These are phyloP conservation scores for Aspergillus pseudoglaucus DNA, from an alignment of 2,329 filamentous ascomycete species.

Conservation along the genomic window DNA sequence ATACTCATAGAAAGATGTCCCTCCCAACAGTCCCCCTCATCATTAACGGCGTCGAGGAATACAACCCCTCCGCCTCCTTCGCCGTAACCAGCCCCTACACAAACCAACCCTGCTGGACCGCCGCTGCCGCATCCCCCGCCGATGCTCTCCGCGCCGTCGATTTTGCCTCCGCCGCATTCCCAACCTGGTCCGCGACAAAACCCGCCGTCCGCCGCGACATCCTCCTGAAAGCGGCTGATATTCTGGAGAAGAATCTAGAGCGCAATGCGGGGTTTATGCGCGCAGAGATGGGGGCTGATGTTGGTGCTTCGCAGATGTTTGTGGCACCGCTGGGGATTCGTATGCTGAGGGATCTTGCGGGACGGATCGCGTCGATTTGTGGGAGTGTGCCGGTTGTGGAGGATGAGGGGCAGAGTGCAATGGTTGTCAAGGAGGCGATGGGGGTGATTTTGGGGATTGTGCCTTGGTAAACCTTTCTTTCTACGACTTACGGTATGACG, in stretches of 20 bases:
- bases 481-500: neutral
- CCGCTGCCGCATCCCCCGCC: conserved; percentile 46
- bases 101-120: conserved; percentile 47
- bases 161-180: conserved; percentile 59
- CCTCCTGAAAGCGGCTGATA: conserved; percentile 61
- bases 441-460: conserved; percentile 72
- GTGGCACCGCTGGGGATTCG: conserved; percentile 25
- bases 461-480: conserved; percentile 56
- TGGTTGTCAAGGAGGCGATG: conserved; percentile 66
- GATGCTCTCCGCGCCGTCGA: conserved; percentile 41
- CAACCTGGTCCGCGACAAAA: conserved; percentile 58
- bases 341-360: conserved; percentile 46
- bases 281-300: conserved; percentile 47
- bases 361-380: conserved; percentile 40
- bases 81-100: conserved; percentile 50
- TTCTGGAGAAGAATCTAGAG: conserved; percentile 39
- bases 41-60: conserved; percentile 33
- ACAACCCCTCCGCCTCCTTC: conserved; percentile 21
- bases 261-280: conserved; percentile 56
- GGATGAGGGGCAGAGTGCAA: conserved; percentile 50
- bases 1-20: neutral
- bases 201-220: conserved; percentile 59
- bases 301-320: conserved; percentile 25
- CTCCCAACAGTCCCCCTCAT: conserved; percentile 27
- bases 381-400: conserved; percentile 45